Conservation (phyloP, 768 basidiomycete species). For the Kwoniella dendrophila region DNA sequence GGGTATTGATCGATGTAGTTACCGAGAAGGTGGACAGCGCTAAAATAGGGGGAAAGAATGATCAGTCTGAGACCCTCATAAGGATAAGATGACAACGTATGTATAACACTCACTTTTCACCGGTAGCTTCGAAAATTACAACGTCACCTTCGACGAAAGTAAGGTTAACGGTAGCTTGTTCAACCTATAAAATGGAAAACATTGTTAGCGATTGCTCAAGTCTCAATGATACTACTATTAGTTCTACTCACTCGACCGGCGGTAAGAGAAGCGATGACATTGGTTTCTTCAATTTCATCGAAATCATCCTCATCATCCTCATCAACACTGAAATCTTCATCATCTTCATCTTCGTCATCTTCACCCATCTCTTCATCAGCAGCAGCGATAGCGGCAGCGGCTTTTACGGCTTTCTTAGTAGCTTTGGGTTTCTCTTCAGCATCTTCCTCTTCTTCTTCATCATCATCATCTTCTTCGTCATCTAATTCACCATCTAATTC, state of each 20-base stretch:
- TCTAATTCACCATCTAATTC: constrained; percentile 52
- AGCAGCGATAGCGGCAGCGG: constrained; percentile 17
- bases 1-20: constrained; percentile 69
- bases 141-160: constrained; percentile 67
- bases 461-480: constrained; percentile 53
- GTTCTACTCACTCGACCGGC: constrained; percentile 68
- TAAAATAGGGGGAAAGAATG: constrained; percentile 14
- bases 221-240: not conserved
- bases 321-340: constrained; percentile 34
- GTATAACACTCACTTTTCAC: constrained; percentile 66
- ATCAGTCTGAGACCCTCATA: not conserved
- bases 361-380: constrained; percentile 32
- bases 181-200: constrained; percentile 62
- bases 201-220: constrained; percentile 13
- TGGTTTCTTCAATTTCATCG: constrained; percentile 56
- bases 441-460: constrained; percentile 56
- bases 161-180: constrained; percentile 72
- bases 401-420: constrained; percentile 59
- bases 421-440: constrained; percentile 62
- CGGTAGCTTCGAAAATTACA: constrained; percentile 70
- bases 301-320: constrained; percentile 52
- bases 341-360: constrained; percentile 61
- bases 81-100: not conserved
- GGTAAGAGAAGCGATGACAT: constrained; percentile 73
- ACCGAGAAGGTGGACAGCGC: constrained; percentile 73